phyloP scores from a whole-genome alignment of 1,139 yeast genomes.

The Insectozyma bohioensis region DNA sequence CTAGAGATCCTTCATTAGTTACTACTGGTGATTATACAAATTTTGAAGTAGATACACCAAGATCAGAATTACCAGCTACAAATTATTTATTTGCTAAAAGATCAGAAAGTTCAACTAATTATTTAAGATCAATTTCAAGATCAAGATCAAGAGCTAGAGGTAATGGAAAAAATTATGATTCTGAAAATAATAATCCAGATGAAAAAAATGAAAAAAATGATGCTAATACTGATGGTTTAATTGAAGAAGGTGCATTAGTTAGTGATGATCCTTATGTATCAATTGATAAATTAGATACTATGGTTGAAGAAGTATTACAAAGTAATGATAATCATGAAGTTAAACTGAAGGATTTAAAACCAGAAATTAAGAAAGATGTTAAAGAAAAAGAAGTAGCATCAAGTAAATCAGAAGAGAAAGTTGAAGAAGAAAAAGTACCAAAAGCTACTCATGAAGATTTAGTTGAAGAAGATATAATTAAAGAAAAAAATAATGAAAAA shows the following conservation, averaged over 20 bases:
- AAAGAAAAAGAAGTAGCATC: neutral
- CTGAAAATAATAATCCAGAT: conserved; percentile 11
- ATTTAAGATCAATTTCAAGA: conserved; percentile 60
- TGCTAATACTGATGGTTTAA: conserved; percentile 40
- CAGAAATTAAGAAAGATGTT: conserved; percentile 3
- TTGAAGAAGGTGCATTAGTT: conserved; percentile 47
- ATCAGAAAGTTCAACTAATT: conserved; percentile 43
- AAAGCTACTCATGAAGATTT: conserved; percentile 9
- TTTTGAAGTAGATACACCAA: conserved; percentile 45
- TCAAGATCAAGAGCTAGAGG: conserved; percentile 51
- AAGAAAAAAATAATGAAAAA: conserved; percentile 27
- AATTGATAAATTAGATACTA: conserved; percentile 39
- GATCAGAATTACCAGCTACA: conserved; percentile 14
- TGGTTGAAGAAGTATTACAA: conserved; percentile 42
- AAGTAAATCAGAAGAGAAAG: conserved; percentile 4
- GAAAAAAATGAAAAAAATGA: conserved; percentile 44
- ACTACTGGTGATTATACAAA: conserved; percentile 53
- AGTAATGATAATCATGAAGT: conserved; percentile 10
- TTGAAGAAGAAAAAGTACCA: conserved; percentile 4
- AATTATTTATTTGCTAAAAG: conserved; percentile 30
- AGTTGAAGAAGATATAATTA: conserved; percentile 11
- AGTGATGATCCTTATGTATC: conserved; percentile 47
- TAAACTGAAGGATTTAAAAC: conserved; percentile 1
- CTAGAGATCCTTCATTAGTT: conserved; percentile 44
- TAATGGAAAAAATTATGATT: conserved; percentile 5